Evolutionary conservation across 495 filamentous ascomycete genomes (phyloP).

Genomic region (Chaetomium cochliodes): DNA sequence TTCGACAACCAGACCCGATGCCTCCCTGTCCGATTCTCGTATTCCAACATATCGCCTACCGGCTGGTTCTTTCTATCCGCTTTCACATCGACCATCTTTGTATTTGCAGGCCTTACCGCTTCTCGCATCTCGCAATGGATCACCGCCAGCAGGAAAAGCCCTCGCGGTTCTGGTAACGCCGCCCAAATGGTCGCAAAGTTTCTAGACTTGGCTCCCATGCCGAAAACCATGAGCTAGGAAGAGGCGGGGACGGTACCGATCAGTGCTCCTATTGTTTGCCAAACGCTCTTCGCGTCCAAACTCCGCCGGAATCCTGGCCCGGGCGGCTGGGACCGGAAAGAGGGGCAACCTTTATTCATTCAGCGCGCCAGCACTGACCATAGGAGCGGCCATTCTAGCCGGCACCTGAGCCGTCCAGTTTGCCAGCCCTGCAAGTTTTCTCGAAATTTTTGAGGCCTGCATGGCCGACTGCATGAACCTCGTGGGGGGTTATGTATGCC

Average conservation of each 20-base stretch:
- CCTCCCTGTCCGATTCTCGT: neutral
- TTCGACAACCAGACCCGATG: neutral
- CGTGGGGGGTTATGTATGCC: slow-evolving; percentile 47
- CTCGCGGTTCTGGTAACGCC: slow-evolving; percentile 58
- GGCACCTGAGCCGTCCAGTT: slow-evolving; percentile 55
- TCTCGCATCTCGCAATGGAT: slow-evolving; percentile 46
- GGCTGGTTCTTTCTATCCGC: neutral
- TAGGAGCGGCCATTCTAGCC: slow-evolving; percentile 50
- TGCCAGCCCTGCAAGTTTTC: slow-evolving; percentile 42
- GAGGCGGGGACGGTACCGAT: slow-evolving; percentile 56
- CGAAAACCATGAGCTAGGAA: slow-evolving; percentile 46
- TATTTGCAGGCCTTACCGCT: slow-evolving; percentile 48
- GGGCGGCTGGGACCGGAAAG: neutral
- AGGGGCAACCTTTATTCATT: neutral
- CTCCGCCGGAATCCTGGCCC: slow-evolving; percentile 28
- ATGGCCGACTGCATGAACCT: slow-evolving; percentile 36
- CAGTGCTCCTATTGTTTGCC: slow-evolving; percentile 56
- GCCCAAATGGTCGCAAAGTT: slow-evolving; percentile 52
- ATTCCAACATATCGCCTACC: neutral
- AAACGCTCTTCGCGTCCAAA: slow-evolving; percentile 57
- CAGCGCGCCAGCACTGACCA: slow-evolving; percentile 46
- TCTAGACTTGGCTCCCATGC: slow-evolving; percentile 51
- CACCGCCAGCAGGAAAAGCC: too few relatives aligned
- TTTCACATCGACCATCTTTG: neutral
- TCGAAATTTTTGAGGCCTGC: slow-evolving; percentile 44